A percentile compares a stretch with the other conserved stretches of the same genome.
Evolutionary conservation across 139 green algal species (phyloP).

Genomic region (Mesotaenium endlicherianum): DNA sequence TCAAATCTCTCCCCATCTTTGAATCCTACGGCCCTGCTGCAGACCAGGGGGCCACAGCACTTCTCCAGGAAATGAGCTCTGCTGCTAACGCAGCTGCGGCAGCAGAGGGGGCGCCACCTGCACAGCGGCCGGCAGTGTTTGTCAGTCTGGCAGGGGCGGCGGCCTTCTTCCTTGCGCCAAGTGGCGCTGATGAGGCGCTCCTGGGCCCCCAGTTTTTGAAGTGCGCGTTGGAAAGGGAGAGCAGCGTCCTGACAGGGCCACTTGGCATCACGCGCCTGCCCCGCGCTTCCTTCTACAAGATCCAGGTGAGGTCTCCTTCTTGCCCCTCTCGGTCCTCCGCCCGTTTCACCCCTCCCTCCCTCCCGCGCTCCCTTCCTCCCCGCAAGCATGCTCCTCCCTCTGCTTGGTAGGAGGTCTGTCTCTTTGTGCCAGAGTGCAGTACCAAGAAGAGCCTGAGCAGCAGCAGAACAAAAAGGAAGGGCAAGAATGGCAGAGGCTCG

Average conservation of each 20-base stretch:
- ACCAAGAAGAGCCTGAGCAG: no score
- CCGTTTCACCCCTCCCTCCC: no score
- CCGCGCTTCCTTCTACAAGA: conserved; percentile 38
- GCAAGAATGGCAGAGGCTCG: no score
- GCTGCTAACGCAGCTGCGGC: not conserved
- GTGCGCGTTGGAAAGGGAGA: conserved; percentile 47
- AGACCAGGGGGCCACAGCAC: not conserved
- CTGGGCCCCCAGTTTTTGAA: conserved; percentile 57
- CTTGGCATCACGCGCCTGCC: conserved; percentile 57
- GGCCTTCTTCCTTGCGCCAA: conserved; percentile 56
- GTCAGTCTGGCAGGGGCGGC: not conserved
- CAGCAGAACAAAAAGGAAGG: no score
- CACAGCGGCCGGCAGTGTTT: not conserved
- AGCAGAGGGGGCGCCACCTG: not conserved
- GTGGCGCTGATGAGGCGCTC: conserved; percentile 52
- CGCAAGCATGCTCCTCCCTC: no score
- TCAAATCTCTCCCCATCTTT: conserved; percentile 64
- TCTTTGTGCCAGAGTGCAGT: no score
- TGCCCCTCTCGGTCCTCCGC: no score
- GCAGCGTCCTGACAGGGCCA: conserved; percentile 47
- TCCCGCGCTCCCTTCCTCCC: no score
- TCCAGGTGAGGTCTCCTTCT: no score
- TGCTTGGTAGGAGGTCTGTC: no score
- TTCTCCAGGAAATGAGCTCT: not conserved
- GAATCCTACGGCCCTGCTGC: conserved; percentile 42